Percentiles rank a stretch among this genome's conserved stretches.
These are phyloP conservation scores for Metschnikowia baotianmanensis DNA, from an alignment of 805 yeast species.

Conservation along the genomic window DNA sequence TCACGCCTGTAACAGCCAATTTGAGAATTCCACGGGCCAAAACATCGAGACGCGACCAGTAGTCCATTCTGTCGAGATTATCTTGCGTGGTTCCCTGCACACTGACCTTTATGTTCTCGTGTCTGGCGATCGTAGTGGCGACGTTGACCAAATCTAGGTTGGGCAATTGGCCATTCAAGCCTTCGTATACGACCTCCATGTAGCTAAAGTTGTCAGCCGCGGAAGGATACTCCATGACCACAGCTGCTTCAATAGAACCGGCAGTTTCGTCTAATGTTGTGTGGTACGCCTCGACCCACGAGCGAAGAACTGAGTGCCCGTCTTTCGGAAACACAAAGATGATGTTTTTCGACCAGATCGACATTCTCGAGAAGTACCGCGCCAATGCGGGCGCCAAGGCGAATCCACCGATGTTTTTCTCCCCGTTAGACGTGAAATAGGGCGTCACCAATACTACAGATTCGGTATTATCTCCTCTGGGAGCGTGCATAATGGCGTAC, in stretches of 20 bases:
- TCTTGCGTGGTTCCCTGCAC: conserved; percentile 57
- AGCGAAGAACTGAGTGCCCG: conserved; percentile 62
- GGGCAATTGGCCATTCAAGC: conserved; percentile 94
- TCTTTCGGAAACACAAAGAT: conserved; percentile 81
- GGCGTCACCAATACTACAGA: conserved; percentile 90
- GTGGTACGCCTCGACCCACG: conserved; percentile 95
- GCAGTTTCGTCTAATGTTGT: conserved; percentile 81
- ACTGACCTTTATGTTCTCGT: conserved; percentile 70
- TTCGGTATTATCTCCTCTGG: conserved; percentile 95
- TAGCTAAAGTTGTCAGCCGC: conserved; percentile 66
- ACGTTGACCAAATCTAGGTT: conserved; percentile 86
- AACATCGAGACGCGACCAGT: conserved; percentile 54
- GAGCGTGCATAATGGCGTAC: conserved; percentile 86
- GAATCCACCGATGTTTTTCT: conserved; percentile 75
- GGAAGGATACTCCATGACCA: conserved; percentile 76
- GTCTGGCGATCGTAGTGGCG: conserved; percentile 68
- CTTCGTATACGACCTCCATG: conserved; percentile 76
- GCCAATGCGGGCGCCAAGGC: conserved; percentile 71
- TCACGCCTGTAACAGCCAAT: conserved; percentile 70
- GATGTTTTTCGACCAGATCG: conserved; percentile 94
- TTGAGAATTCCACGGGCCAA: conserved; percentile 64
- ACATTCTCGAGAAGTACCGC: conserved; percentile 77
- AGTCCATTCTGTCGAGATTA: conserved; percentile 47
- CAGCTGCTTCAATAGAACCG: conserved; percentile 89
- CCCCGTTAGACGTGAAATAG: conserved; percentile 67